These are phyloP conservation scores for Nicotiana sylvestris DNA, from an alignment of 257 asterid genomes.

Conservation along the genomic window DNA sequence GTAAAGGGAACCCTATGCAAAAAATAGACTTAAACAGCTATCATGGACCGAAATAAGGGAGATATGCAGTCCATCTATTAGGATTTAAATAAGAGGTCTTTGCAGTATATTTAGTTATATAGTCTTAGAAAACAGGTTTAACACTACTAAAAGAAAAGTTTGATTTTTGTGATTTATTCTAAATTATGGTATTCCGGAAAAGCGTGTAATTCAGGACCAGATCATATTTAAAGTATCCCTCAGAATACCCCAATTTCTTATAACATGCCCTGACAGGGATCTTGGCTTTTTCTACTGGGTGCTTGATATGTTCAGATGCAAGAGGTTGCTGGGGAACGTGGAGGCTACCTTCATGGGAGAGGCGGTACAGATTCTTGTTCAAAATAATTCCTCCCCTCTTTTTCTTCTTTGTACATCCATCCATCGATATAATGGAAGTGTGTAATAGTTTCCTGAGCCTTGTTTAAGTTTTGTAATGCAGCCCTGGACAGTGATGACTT, in stretches of 20 bases:
- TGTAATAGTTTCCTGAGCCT: constrained; percentile 18
- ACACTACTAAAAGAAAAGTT: background rate
- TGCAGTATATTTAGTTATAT: background rate
- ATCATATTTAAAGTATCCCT: background rate
- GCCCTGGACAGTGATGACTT: constrained; percentile 98
- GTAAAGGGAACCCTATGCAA: background rate
- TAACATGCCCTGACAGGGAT: constrained; percentile 99
- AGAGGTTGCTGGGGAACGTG: constrained; percentile 98
- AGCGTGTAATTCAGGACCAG: background rate
- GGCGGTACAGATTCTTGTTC: constrained; percentile 61
- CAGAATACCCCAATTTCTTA: constrained; percentile 7
- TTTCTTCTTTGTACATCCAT: background rate
- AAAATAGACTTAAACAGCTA: background rate
- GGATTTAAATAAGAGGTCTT: background rate
- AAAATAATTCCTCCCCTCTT: background rate
- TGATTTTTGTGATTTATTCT: background rate
- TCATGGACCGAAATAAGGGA: background rate
- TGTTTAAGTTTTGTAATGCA: constrained; percentile 43
- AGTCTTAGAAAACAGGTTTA: background rate
- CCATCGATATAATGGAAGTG: background rate
- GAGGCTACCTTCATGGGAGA: constrained; percentile 98
- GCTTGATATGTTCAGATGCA: constrained; percentile 80
- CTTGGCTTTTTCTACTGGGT: constrained; percentile 66
- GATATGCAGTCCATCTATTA: background rate
- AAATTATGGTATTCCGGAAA: background rate